Evolutionary conservation across 345 rosid species (phyloP), one percentile per base, ranked within the genome.

Genomic region (Lepidium sativum): DNA sequence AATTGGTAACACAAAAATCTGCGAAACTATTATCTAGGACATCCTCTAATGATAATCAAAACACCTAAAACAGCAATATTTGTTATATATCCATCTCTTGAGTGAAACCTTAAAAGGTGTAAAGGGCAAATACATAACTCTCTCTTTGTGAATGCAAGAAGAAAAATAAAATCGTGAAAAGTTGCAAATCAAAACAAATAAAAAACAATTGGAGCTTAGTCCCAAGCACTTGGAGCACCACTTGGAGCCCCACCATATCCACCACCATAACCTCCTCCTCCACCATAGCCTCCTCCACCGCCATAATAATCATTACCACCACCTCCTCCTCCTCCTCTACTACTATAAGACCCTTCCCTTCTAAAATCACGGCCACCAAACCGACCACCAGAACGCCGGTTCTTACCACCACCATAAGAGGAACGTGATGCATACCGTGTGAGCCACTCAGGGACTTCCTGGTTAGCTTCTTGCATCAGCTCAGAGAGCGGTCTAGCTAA

Each of bases 401-500:
- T 89, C 65, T 79, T 80, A 29, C 95, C 85, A 47, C 92, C 89
- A 15, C 70, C 78, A 51, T 38, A 85, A 1, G 88, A 71, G n/a
- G 96, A 61, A 25, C 95, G 90, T 6, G 91, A 78, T 42, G 96
- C 91, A 63, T 79, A 89, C 9, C 95, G 89, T 32, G 95, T 63
- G 37, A 92, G 89, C 98, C 98, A 92, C 32, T 75, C 85, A 55
- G 97, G 98, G 31, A 92, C 98, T 80, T 89, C 98, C 67, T 92
- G 98, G 71, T 87, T 92, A 13, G 97, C 71, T 80, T 92, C 98
- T 77, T 83, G 91, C 98, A 92, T 92, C 65, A 92, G 76, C 9
- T 92, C 96, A 4, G 89, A 31, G 41, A 92, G 75, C 17, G 85
- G 17, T 82, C 75, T 84, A 4, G 98, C 97, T 80, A 92, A 5